Evolutionary conservation across 148 eudicot species (phyloP).

Genomic region (Rhododendron kiyosumense): DNA sequence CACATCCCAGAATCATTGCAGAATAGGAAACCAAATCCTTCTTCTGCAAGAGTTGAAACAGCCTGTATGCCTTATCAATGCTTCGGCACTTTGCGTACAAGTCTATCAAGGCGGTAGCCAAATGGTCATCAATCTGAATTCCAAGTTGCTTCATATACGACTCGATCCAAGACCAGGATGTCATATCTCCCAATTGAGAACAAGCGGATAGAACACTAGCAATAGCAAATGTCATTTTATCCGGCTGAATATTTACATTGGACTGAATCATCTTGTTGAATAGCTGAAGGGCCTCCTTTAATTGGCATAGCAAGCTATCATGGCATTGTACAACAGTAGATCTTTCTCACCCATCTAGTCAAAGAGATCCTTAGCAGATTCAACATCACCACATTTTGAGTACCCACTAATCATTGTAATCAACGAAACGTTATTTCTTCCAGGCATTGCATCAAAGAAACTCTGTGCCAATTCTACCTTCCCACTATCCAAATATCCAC

Average conservation of each 20-base stretch:
- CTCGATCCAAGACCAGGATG: constrained; percentile 51
- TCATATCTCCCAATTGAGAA: constrained; percentile 65
- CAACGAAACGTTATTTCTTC: constrained; percentile 57
- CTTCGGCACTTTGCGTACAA: constrained; percentile 71
- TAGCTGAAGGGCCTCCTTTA: constrained; percentile 64
- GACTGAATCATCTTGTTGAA: constrained; percentile 50
- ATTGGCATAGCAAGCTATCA: constrained; percentile 75
- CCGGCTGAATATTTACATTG: constrained; percentile 41
- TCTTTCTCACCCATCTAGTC: constrained; percentile 34
- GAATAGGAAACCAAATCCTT: constrained; percentile 79
- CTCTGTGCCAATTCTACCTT: constrained; percentile 50
- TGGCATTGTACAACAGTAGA: constrained; percentile 53
- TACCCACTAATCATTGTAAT: constrained; percentile 72
- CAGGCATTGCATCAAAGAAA: constrained; percentile 60
- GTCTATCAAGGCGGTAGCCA: constrained; percentile 66
- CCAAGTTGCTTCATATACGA: constrained; percentile 34
- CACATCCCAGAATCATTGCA: constrained; percentile 81
- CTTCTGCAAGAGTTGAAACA: constrained; percentile 47
- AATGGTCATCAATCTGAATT: constrained; percentile 63
- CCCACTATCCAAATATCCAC: constrained; percentile 61
- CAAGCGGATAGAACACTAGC: constrained; percentile 81
- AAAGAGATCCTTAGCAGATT: constrained; percentile 47
- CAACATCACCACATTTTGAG: constrained; percentile 65
- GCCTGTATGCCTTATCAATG: constrained; percentile 48
- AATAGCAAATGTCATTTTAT: constrained; percentile 75